These are phyloP conservation scores for Tetrapisispora taiwanensis DNA, from an alignment of 805 yeast genomes.

Conservation along the genomic window DNA sequence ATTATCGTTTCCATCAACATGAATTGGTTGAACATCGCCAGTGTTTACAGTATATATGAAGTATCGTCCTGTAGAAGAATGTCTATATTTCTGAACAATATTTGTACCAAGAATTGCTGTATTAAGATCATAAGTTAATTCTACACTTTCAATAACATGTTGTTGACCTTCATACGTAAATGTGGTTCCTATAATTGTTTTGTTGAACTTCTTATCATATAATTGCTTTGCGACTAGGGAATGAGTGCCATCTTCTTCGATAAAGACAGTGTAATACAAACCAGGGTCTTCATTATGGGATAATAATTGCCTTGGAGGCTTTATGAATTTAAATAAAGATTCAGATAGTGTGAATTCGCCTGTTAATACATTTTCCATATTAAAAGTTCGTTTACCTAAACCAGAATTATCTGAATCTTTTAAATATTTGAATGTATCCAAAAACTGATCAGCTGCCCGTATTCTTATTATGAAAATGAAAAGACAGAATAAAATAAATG, in stretches of 20 bases:
- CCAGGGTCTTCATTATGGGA: constrained; percentile 31
- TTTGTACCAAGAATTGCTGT: constrained; percentile 51
- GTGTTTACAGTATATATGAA: constrained; percentile 48
- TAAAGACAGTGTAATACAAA: constrained; percentile 32
- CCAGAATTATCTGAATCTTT: too few relatives aligned
- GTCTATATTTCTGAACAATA: constrained; percentile 47
- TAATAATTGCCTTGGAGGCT: constrained; percentile 11
- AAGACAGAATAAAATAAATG: neutral
- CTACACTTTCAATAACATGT: constrained; percentile 32
- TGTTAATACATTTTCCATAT: constrained; percentile 16
- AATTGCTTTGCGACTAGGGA: constrained; percentile 27
- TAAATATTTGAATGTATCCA: neutral
- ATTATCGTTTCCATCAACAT: constrained; percentile 8
- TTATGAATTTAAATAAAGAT: constrained; percentile 19
- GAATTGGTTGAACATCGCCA: constrained; percentile 27
- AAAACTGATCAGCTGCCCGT: too few relatives aligned
- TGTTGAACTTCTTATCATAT: constrained; percentile 15
- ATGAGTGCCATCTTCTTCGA: constrained; percentile 7
- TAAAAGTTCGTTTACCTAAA: constrained; percentile 7
- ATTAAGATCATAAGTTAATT: constrained; percentile 37
- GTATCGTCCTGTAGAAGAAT: constrained; percentile 51
- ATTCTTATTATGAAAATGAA: neutral
- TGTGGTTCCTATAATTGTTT: constrained; percentile 23
- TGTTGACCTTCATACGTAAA: constrained; percentile 36
- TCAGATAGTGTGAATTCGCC: constrained; percentile 20